Base-by-base conservation (phyloP, 2,329 filamentous ascomycete genomes). In the Emmonsiellopsis sp. region DNA sequence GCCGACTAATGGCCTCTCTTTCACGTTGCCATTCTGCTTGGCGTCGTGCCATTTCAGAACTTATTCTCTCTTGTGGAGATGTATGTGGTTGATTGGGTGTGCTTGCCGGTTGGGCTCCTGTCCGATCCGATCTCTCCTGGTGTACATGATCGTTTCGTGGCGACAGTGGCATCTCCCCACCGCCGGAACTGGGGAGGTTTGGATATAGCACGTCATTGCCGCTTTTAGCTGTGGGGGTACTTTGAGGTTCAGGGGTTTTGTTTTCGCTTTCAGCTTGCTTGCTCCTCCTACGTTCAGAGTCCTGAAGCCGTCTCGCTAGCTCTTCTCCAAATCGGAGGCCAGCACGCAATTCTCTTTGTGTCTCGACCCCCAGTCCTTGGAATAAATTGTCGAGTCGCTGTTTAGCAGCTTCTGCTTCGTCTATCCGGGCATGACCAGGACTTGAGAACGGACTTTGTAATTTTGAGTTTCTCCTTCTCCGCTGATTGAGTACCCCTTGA, bases 1-100 rank as follows among this genome's bases (percentile, higher is more conserved):
- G 64, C 21, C 64, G 67, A 54, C 72, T 74, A 31, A 75, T 65
- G 9, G 65, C 67, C 53, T 74, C 70, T 54, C 74, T 68, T 58
- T 76, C 73, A 14, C 63, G 63, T 54, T 75, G 73, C 71, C 71
- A 76, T 56, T 72, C 65, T 36, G 58, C 64, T 63, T 74, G 67
- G 31, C 66, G 65, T 50, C 56, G 62, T 51, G 59, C 60, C 60
- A 66, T 67, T 51, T 58, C 59, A 1, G 61, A 53, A 21, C 57
- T 52, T 3, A 55, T 53, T 17, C 42, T 45, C 40, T 51, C 9
- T 34, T 48, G 40, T 42, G 43, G 13, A 7, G 42, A 32, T 10
- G 42, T 31, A 9, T 37, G 49, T 36, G 14, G 31, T 4, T 37
- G 27, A 9, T 27, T 6, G n/a, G 31, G 49, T 17, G 31, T 51